A percentile compares a stretch with the other conserved stretches of the same genome.
Conservation (phyloP, 2,329 filamentous ascomycete genomes). For the Fusarium sp. region DNA sequence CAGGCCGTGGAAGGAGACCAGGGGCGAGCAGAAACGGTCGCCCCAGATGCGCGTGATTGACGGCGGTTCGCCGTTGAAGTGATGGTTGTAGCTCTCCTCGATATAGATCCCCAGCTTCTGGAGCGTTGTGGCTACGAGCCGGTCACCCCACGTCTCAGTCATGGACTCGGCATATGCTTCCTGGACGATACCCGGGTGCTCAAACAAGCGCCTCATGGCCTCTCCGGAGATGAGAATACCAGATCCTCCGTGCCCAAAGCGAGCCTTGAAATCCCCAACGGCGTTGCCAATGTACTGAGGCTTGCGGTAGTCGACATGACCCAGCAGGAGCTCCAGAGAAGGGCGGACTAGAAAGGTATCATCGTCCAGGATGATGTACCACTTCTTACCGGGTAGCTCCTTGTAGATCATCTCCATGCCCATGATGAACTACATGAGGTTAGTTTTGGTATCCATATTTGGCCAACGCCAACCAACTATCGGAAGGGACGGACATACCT, state of each 20-base stretch:
- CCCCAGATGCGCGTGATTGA: conserved; percentile 60
- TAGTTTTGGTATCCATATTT: conserved; percentile 14
- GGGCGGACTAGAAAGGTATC: conserved; percentile 66
- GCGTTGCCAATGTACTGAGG: conserved; percentile 68
- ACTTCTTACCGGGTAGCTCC: conserved; percentile 65
- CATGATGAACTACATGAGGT: conserved; percentile 60
- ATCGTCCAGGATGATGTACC: conserved; percentile 70
- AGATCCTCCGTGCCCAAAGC: conserved; percentile 70
- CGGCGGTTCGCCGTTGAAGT: conserved; percentile 69
- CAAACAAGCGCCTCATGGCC: conserved; percentile 61
- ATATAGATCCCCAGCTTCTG: conserved; percentile 67
- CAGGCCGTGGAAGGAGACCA: conserved; percentile 66
- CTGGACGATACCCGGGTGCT: conserved; percentile 56
- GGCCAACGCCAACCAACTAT: not conserved
- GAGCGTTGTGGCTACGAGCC: conserved; percentile 64
- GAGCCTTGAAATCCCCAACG: conserved; percentile 66
- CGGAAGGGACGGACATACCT: conserved; percentile 50
- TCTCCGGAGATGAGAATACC: conserved; percentile 64
- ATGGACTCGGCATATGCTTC: conserved; percentile 61
- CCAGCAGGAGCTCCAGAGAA: conserved; percentile 61
- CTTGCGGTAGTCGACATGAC: conserved; percentile 60
- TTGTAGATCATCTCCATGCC: conserved; percentile 65
- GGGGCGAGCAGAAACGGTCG: conserved; percentile 66
- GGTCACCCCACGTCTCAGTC: conserved; percentile 66
- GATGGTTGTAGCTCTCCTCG: conserved; percentile 64